Conservation (phyloP, 495 filamentous ascomycete species). For the Umbilicaria muhlenbergii region DNA sequence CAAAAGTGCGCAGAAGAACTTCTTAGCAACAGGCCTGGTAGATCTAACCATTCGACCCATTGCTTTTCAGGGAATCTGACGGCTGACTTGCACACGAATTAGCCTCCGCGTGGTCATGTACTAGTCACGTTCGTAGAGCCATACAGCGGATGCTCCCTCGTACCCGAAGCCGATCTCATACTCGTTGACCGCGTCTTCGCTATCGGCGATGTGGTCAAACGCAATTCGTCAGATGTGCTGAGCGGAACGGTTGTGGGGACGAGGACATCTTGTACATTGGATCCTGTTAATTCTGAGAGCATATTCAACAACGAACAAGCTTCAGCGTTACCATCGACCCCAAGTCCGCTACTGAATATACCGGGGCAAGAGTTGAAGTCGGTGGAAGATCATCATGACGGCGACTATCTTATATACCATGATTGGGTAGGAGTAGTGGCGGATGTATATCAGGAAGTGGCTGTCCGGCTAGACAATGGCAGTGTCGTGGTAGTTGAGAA, state of each 20-base stretch:
- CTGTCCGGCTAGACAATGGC: slow-evolving; percentile 19
- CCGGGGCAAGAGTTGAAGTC: slow-evolving; percentile 16
- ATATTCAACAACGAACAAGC: neutral
- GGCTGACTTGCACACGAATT: neutral
- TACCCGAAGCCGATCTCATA: slow-evolving; percentile 26
- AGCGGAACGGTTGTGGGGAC: slow-evolving; percentile 27
- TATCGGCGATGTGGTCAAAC: slow-evolving; percentile 30
- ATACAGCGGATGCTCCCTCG: slow-evolving; percentile 16
- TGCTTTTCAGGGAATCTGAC: neutral
- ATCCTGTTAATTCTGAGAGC: slow-evolving; percentile 16
- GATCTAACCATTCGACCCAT: neutral
- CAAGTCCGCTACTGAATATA: slow-evolving; percentile 1
- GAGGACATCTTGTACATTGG: slow-evolving; percentile 18
- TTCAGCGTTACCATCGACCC: neutral
- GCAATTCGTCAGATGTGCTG: slow-evolving; percentile 19
- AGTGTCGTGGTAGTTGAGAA: slow-evolving; percentile 22
- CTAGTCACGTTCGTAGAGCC: slow-evolving; percentile 17
- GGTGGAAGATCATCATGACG: slow-evolving; percentile 17
- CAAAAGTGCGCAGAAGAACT: slow-evolving; percentile 12
- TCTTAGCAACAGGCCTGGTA: slow-evolving; percentile 20
- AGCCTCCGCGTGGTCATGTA: slow-evolving; percentile 26
- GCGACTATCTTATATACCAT: slow-evolving; percentile 21
- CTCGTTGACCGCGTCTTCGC: slow-evolving; percentile 26
- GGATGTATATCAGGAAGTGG: slow-evolving; percentile 16
- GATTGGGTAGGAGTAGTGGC: slow-evolving; percentile 24